A percentile compares a stretch with the other conserved stretches of the same genome.
Conservation (phyloP, 805 yeast species). For the Saccharomycopsis sp. region DNA sequence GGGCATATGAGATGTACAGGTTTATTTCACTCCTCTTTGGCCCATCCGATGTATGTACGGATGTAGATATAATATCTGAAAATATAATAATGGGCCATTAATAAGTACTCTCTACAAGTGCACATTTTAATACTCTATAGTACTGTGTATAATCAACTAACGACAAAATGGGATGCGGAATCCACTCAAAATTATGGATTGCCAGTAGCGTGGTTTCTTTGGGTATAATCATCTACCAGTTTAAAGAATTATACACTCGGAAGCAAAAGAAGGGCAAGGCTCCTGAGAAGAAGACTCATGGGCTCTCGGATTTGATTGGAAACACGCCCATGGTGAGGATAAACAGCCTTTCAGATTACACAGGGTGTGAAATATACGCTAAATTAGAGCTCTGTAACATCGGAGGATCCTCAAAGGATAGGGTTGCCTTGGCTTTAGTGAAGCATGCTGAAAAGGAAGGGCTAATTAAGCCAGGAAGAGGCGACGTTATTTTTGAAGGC, state of each 20-base stretch:
- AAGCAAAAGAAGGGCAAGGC: neutral
- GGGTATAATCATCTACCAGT: neutral
- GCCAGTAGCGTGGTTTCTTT: neutral
- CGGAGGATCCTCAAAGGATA: slow-evolving; percentile 92
- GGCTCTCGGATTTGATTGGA: slow-evolving; percentile 77
- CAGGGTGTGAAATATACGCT: slow-evolving; percentile 82
- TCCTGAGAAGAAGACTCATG: slow-evolving; percentile 29
- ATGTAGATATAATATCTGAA: neutral
- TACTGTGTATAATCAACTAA: no score
- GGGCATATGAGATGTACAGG: neutral
- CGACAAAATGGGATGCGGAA: neutral
- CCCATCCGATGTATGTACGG: neutral
- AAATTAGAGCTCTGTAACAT: slow-evolving; percentile 84
- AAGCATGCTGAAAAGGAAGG: slow-evolving; percentile 59
- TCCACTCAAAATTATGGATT: neutral
- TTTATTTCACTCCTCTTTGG: neutral
- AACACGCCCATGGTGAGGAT: slow-evolving; percentile 80
- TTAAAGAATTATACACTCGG: neutral
- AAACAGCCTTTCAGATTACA: slow-evolving; percentile 57
- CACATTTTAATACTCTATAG: no score
- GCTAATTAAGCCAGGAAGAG: slow-evolving; percentile 47
- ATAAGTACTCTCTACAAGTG: no score
- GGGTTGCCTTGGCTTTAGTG: slow-evolving; percentile 85
- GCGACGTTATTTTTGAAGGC: slow-evolving; percentile 84
- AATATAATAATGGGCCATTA: no score